phyloP scores from a whole-genome alignment of 2,329 filamentous ascomycete genomes.

The Phoma sp. region DNA sequence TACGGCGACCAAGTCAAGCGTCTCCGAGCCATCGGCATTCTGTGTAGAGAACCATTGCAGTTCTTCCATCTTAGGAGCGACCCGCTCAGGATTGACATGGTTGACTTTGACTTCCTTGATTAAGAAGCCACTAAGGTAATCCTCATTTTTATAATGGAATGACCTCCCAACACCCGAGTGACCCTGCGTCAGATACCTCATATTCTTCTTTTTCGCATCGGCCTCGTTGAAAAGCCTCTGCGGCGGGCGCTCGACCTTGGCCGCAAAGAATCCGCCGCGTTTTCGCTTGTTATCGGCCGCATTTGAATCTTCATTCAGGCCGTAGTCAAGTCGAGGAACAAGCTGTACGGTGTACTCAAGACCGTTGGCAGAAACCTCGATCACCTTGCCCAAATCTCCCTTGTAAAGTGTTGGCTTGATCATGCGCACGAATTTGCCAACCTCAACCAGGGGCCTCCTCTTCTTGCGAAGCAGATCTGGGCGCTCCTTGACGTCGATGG shows the following conservation, averaged over 20 bases:
- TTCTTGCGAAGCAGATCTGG: slow-evolving; percentile 90
- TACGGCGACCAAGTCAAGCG: slow-evolving; percentile 87
- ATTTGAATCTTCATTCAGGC: slow-evolving; percentile 77
- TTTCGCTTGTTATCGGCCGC: slow-evolving; percentile 75
- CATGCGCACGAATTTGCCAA: slow-evolving; percentile 90
- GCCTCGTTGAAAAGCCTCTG: slow-evolving; percentile 90
- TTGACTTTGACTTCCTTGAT: slow-evolving; percentile 94
- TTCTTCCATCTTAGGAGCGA: slow-evolving; percentile 92
- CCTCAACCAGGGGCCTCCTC: slow-evolving; percentile 80
- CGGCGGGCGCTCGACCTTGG: slow-evolving; percentile 72
- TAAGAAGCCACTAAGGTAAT: slow-evolving; percentile 90
- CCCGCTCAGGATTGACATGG: slow-evolving; percentile 81
- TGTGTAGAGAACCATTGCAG: slow-evolving; percentile 92
- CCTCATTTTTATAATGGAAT: slow-evolving; percentile 86
- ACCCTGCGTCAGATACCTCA: slow-evolving; percentile 62
- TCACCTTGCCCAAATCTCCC: slow-evolving; percentile 87
- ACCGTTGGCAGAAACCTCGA: slow-evolving; percentile 92
- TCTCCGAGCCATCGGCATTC: slow-evolving; percentile 89
- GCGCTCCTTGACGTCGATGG: slow-evolving; percentile 97
- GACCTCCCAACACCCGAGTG: slow-evolving; percentile 66
- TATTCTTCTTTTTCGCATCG: slow-evolving; percentile 88
- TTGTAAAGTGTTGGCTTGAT: slow-evolving; percentile 79
- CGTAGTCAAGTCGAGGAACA: slow-evolving; percentile 92
- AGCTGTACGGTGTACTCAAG: slow-evolving; percentile 85
- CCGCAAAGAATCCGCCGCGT: slow-evolving; percentile 62